Evolutionary conservation across 176 grass and related monocot genomes (phyloP).

Genomic region (Triticum monococcum): DNA sequence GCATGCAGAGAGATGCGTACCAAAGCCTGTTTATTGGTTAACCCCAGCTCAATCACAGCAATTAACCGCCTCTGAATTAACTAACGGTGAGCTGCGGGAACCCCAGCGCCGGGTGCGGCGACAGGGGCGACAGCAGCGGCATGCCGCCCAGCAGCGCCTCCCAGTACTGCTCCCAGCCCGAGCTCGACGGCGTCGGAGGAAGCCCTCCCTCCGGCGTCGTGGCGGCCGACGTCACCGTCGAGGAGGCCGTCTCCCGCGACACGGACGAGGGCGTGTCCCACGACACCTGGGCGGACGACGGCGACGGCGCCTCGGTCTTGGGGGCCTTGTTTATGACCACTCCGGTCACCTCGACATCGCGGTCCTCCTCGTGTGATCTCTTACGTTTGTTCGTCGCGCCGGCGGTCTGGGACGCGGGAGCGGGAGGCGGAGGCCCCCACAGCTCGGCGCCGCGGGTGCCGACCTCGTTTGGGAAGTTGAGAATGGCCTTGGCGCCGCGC

Average conservation of each 20-base stretch:
- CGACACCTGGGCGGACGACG: not conserved
- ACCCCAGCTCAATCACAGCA: not conserved
- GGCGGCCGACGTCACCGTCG: constrained; percentile 24
- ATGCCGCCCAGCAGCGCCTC: constrained; percentile 33
- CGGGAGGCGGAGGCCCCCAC: not conserved
- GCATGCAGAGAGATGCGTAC: not conserved
- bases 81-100: constrained; percentile 47
- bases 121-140: constrained; percentile 50
- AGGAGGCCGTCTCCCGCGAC: constrained; percentile 10
- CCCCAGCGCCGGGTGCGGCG: constrained; percentile 34
- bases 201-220: not conserved
- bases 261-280: constrained; percentile 3
- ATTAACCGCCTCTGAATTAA: not conserved
- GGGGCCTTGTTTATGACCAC: constrained; percentile 26
- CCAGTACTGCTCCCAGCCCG: constrained; percentile 43
- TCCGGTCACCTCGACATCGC: constrained; percentile 31
- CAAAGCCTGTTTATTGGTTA: not conserved
- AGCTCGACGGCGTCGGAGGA: constrained; percentile 36
- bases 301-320: constrained; percentile 14
- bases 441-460: constrained; percentile 37
- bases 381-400: constrained; percentile 23
- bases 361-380: constrained; percentile 8
- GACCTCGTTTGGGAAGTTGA: constrained; percentile 87
- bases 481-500: constrained; percentile 73
- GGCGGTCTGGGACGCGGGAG: not conserved